Base-by-base conservation (phyloP, 2,329 filamentous ascomycete genomes). In the Talaromyces sp. region DNA sequence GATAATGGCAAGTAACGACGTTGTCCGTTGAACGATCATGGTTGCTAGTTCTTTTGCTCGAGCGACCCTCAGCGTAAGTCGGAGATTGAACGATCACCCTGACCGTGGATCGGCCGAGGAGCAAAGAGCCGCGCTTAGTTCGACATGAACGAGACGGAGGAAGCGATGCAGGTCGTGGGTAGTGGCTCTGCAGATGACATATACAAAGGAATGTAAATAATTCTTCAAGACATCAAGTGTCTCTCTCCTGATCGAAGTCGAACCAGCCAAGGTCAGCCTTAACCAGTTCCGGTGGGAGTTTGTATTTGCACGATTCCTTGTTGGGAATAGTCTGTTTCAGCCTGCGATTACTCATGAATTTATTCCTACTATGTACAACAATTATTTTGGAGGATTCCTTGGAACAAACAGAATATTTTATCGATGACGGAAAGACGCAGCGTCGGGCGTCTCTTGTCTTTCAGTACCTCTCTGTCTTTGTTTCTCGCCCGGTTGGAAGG, bases 21-120 rank as follows among this genome's bases (percentile, higher is more conserved):
- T 74, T 33, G 69, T 74, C 53, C 73, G 69, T 62, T 74, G 72
- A 59, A 70, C 69, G 60, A 76, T 70, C 73, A 76, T 75, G 53
- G 40, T 43, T 43, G 50, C 22, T 40, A 31, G 56, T 41, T n/a
- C 41, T 45, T 13, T 7, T 28, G 25, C 25, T n/a, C n/a, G n/a
- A n/a, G n/a, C n/a, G n/a, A n/a, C n/a, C n/a, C n/a, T 46, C 31
- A 48, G 35, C 52, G 40, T 43, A 41, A 19, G 25, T 25, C 54
- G 52, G 28, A 48, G 25, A 48, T 48, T 10, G 28, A 39, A 25
- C 15, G 31, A 28, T 58, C 45, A 48, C 21, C 50, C 40, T 58
- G 56, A 33, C 50, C 56, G 25, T 35, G 17, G 40, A 35, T 21
- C 22, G 36, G 50, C 35, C 33, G 50, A 28, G 21, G 19, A 39